Evolutionary conservation across 1,139 yeast species (phyloP).

Genomic region (Kazachstania sp.): DNA sequence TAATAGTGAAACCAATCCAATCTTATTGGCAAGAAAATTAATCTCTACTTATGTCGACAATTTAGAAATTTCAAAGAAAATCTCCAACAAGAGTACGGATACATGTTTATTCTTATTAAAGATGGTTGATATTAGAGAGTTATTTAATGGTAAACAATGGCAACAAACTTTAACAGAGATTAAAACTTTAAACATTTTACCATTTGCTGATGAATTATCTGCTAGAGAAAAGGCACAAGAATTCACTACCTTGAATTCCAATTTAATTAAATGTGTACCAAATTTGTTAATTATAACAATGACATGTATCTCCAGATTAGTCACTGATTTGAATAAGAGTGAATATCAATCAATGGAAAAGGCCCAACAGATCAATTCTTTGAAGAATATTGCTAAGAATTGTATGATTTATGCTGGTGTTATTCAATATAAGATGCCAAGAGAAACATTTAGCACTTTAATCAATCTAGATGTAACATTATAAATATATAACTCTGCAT

Average conservation of each 20-base stretch:
- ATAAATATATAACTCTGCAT: slow-evolving; percentile 1
- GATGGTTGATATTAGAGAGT: slow-evolving; percentile 59
- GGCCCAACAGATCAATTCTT: slow-evolving; percentile 46
- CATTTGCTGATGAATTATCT: slow-evolving; percentile 41
- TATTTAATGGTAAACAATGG: slow-evolving; percentile 52
- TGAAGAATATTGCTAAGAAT: slow-evolving; percentile 66
- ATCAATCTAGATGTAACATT: slow-evolving; percentile 56
- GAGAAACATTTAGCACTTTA: slow-evolving; percentile 73
- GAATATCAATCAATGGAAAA: slow-evolving; percentile 37
- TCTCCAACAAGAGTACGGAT: slow-evolving; percentile 45
- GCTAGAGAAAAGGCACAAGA: slow-evolving; percentile 50
- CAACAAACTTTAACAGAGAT: slow-evolving; percentile 52
- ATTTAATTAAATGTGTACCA: slow-evolving; percentile 73
- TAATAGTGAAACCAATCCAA: slow-evolving; percentile 34
- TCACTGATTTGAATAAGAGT: slow-evolving; percentile 39
- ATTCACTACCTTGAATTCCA: slow-evolving; percentile 54
- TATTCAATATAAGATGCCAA: slow-evolving; percentile 91
- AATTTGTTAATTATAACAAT: slow-evolving; percentile 70
- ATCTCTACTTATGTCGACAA: slow-evolving; percentile 40
- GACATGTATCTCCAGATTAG: slow-evolving; percentile 64
- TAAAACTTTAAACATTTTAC: slow-evolving; percentile 56
- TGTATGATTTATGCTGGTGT: slow-evolving; percentile 94
- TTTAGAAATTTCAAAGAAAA: slow-evolving; percentile 41
- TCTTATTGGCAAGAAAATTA: slow-evolving; percentile 52
- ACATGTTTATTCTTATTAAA: slow-evolving; percentile 59